phyloP scores from a whole-genome alignment of 2,329 filamentous ascomycete species.

The Orbilia javanica region DNA sequence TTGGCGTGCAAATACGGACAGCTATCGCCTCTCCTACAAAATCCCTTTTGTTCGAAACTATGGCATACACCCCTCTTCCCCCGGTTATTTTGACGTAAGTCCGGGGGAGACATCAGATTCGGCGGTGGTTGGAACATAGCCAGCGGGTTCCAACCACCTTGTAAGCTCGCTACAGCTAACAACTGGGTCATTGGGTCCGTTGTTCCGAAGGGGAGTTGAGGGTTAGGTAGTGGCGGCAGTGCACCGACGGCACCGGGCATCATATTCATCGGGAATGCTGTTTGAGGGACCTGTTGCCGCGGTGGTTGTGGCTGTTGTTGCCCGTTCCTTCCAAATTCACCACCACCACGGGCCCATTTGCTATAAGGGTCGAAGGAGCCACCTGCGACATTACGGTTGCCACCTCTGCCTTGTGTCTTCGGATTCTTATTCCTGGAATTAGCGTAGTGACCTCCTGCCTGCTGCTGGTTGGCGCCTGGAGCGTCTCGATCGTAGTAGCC shows the following conservation, averaged over 20 bases:
- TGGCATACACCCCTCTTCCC: conserved; percentile 53
- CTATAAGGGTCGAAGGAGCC: conserved; percentile 35
- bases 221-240: conserved; percentile 25
- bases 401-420: conserved; percentile 43
- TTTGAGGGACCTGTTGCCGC: conserved; percentile 62
- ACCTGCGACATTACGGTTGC: conserved; percentile 1
- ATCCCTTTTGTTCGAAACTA: conserved; percentile 51
- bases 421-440: conserved; percentile 53
- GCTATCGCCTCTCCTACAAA: conserved; percentile 74
- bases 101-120: conserved; percentile 3
- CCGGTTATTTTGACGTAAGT: conserved; percentile 18
- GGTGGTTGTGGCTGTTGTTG: conserved; percentile 40
- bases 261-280: conserved; percentile 59
- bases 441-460: conserved; percentile 37
- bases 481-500: conserved; percentile 54
- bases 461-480: conserved; percentile 24
- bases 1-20: conserved; percentile 76
- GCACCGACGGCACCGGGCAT: neutral
- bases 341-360: conserved; percentile 54
- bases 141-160: conserved; percentile 50
- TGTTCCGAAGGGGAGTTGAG: conserved; percentile 37
- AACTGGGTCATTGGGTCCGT: conserved; percentile 73
- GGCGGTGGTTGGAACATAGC: conserved; percentile 50
- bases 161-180: conserved; percentile 66
- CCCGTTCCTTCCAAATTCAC: conserved; percentile 45